phyloP scores from a whole-genome alignment of 768 basidiomycete genomes.

The Tubosaeta brunneosetosa region DNA sequence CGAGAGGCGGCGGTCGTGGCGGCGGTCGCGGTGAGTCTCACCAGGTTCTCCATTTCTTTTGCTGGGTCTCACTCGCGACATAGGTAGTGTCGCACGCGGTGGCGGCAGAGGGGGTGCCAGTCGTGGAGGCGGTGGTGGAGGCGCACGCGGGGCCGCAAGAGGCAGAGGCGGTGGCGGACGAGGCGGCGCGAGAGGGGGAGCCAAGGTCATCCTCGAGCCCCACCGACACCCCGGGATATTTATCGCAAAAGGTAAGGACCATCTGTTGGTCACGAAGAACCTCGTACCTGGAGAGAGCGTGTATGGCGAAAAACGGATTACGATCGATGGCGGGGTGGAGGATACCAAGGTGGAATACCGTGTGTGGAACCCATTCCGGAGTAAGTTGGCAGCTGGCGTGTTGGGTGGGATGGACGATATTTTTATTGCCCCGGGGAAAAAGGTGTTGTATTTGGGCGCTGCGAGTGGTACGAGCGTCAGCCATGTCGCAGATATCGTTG shows the following conservation, averaged over 20 bases:
- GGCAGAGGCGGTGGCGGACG: slow-evolving; percentile 59
- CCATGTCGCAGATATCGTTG: slow-evolving; percentile 98
- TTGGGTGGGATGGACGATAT: slow-evolving; percentile 93
- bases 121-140: slow-evolving; percentile 42
- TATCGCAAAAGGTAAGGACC: slow-evolving; percentile 96
- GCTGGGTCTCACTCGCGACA: slow-evolving; percentile 1
- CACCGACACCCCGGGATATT: slow-evolving; percentile 94
- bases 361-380: slow-evolving; percentile 99
- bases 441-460: slow-evolving; percentile 96
- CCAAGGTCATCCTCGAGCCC: slow-evolving; percentile 89
- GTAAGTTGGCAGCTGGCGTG: slow-evolving; percentile 95
- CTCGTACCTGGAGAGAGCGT: slow-evolving; percentile 96
- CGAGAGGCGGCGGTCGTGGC: slow-evolving; percentile 37
- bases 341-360: slow-evolving; percentile 93
- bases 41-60: not conserved
- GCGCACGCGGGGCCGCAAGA: slow-evolving; percentile 42
- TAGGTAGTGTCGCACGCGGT: slow-evolving; percentile 15
- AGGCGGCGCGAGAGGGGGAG: slow-evolving; percentile 74
- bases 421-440: slow-evolving; percentile 88
- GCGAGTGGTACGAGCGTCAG: slow-evolving; percentile 97
- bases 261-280: slow-evolving; percentile 95
- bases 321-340: slow-evolving; percentile 69
- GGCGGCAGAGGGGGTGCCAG: slow-evolving; percentile 34
- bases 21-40: slow-evolving; percentile 31
- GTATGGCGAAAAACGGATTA: slow-evolving; percentile 97